Conservation (phyloP, 176 grass and related monocot genomes). For the Zoysia pacifica region DNA sequence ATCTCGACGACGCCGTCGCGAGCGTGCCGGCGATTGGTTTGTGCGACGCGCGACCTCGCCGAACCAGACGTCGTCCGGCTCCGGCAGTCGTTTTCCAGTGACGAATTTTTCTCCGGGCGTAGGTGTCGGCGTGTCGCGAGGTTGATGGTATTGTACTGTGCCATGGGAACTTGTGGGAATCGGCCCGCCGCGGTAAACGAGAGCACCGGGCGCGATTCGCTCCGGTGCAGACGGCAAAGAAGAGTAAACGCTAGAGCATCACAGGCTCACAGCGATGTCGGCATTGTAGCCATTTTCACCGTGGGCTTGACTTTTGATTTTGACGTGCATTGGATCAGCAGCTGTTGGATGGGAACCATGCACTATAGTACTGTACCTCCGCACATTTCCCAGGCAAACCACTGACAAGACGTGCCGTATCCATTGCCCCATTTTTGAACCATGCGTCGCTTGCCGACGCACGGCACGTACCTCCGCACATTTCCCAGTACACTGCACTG, state of each 20-base stretch:
- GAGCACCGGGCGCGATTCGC: neutral
- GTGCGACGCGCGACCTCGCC: slow-evolving; percentile 7
- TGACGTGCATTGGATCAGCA: neutral
- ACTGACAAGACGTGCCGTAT: no score
- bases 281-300: neutral
- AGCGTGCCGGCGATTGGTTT: neutral
- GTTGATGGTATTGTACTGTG: neutral
- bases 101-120: no score
- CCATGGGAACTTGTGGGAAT: no score
- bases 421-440: neutral
- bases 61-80: slow-evolving; percentile 18
- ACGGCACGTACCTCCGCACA: no score
- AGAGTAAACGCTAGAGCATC: neutral
- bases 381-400: neutral
- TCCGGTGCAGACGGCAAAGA: neutral
- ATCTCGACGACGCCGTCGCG: slow-evolving; percentile 10
- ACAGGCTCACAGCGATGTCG: neutral
- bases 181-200: neutral
- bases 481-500: neutral
- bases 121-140: neutral
- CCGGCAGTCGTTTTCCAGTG: slow-evolving; percentile 1
- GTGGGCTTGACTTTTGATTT: neutral
- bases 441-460: neutral
- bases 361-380: neutral
- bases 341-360: no score